A percentile compares a stretch with the other conserved stretches of the same genome.
Evolutionary conservation across 2,329 filamentous ascomycete genomes (phyloP).

Genomic region (Ophiostoma perfectum): DNA sequence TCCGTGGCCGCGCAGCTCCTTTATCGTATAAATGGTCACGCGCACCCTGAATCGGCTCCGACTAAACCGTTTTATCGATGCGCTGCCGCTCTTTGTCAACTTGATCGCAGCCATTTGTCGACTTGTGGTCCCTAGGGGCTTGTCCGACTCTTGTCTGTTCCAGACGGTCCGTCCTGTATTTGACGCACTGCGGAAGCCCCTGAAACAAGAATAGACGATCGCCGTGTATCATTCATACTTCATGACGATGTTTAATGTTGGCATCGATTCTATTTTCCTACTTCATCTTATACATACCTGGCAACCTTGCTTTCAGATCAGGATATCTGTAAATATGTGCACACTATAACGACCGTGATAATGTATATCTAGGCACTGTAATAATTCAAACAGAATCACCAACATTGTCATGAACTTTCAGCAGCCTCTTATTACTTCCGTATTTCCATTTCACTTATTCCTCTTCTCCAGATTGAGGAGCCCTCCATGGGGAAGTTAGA

Average conservation of each 20-base stretch:
- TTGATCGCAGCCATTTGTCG: neutral
- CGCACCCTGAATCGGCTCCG: slow-evolving; percentile 10
- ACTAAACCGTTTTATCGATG: neutral
- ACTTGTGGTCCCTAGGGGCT: no score
- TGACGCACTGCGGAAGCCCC: slow-evolving; percentile 4
- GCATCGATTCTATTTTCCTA: no score
- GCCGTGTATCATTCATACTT: no score
- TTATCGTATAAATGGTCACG: neutral
- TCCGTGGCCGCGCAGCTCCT: neutral
- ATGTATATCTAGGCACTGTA: no score
- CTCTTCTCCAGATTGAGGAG: neutral
- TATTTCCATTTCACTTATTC: slow-evolving; percentile 6
- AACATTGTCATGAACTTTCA: neutral
- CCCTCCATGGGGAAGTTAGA: neutral
- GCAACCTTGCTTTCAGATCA: no score
- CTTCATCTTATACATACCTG: no score
- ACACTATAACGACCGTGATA: no score
- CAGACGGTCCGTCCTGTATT: neutral
- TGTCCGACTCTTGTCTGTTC: neutral
- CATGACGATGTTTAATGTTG: no score
- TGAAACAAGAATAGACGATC: no score
- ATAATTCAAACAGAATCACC: neutral
- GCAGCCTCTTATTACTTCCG: neutral
- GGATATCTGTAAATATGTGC: no score
- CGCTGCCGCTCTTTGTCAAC: slow-evolving; percentile 10